These are phyloP conservation scores for Pyricularia pennisetigena DNA, from an alignment of 2,329 filamentous ascomycete genomes.

Conservation along the genomic window DNA sequence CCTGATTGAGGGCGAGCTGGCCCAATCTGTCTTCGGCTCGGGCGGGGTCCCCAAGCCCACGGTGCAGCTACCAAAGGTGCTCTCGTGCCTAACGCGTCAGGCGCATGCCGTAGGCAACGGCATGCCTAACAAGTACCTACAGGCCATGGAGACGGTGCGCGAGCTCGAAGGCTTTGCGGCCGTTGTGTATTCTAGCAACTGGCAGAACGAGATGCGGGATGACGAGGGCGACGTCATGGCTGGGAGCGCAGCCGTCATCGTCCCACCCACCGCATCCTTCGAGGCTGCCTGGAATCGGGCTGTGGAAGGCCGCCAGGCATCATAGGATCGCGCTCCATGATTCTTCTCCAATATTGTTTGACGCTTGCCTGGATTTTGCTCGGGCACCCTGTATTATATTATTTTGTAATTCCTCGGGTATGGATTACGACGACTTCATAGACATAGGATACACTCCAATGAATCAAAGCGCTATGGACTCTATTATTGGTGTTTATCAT, in stretches of 20 bases:
- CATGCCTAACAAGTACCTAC: constrained; percentile 59
- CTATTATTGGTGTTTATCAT: not conserved
- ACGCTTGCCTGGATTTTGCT: not conserved
- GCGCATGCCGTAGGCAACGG: constrained; percentile 82
- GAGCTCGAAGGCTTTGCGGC: constrained; percentile 79
- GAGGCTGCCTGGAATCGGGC: constrained; percentile 2
- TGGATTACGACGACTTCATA: not conserved
- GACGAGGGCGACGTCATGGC: constrained; percentile 27
- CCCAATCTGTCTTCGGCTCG: constrained; percentile 58
- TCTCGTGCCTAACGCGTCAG: constrained; percentile 84
- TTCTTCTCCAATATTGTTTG: not conserved
- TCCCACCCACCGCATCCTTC: constrained; percentile 8
- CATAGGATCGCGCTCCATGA: not conserved
- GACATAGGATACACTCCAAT: not conserved
- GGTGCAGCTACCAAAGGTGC: constrained; percentile 69
- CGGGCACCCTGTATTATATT: not conserved
- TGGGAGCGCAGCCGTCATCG: constrained; percentile 25
- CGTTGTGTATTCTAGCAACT: constrained; percentile 81
- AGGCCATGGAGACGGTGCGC: constrained; percentile 64
- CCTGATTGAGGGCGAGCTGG: constrained; percentile 74
- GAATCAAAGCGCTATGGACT: not conserved
- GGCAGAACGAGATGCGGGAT: constrained; percentile 53
- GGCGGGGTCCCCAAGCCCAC: constrained; percentile 38
- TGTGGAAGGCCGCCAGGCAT: not conserved
- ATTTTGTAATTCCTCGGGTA: not conserved